Evolutionary conservation across 306 rosid genomes (phyloP).

Genomic region (Fagus crenata): DNA sequence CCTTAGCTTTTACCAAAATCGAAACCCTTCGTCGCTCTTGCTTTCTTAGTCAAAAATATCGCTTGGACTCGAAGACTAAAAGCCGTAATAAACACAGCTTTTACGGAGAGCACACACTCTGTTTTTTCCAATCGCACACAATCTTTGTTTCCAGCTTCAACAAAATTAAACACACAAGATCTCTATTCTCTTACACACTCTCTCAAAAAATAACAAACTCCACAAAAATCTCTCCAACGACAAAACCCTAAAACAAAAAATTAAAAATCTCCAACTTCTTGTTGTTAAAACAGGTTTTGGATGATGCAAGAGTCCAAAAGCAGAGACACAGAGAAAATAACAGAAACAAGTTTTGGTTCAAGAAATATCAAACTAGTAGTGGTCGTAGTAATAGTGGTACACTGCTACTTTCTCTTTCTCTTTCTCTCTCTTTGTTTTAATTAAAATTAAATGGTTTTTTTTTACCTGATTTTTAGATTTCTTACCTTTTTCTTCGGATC

Average conservation of each 20-base stretch:
- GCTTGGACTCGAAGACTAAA: neutral
- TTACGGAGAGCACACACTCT: neutral
- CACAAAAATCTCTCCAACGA: conserved; percentile 27
- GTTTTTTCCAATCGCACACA: neutral
- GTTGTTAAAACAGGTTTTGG: conserved; percentile 28
- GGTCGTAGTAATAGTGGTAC: neutral
- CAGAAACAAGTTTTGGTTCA: neutral
- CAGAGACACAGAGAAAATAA: conserved; percentile 33
- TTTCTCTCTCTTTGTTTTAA: neutral
- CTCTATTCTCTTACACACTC: conserved; percentile 23
- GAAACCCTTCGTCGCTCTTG: neutral
- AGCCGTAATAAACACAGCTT: too few relatives aligned
- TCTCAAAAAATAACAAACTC: neutral
- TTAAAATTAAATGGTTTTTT: neutral
- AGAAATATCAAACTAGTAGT: conserved; percentile 3
- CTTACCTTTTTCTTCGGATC: conserved; percentile 55
- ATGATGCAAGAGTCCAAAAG: conserved; percentile 56
- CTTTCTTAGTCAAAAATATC: neutral
- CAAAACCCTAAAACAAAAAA: conserved; percentile 4
- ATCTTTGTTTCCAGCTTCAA: conserved; percentile 35
- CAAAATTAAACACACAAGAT: conserved; percentile 14
- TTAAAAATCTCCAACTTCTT: conserved; percentile 4
- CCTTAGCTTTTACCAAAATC: neutral
- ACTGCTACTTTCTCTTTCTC: neutral
- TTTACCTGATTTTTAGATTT: conserved; percentile 17